Evolutionary conservation across 352 stramenopile genomes (phyloP), one percentile per base, ranked within the genome.

Genomic region (Sclerospora graminicola): DNA sequence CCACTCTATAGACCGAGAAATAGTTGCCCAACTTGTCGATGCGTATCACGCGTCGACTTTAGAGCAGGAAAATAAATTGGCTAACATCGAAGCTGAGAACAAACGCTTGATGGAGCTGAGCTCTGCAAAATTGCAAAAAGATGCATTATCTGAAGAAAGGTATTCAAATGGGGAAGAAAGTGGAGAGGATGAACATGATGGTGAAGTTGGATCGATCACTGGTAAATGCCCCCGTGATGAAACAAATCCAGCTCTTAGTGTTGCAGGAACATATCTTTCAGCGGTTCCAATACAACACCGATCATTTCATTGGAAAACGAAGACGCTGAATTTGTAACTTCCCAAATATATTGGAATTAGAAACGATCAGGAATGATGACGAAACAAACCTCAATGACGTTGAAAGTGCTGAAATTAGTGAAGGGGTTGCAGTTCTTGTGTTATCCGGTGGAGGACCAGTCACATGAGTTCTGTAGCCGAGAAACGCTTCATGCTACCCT

Each of bases 401-500:
- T 19, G 43, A 53, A 41, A 42, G 28, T 48, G 26, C n/a, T 41
- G 28, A 30, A 4, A 47, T 57, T 41, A 14, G 27, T 26, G 53
- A 60, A 41, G 51, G 28, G 0, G 57, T 61, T 28, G 29, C 47
- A 4, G 30, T 46, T 34, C 21, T 48, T 9, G 37, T 43, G 8
- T n/a, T 60, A 58, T 36, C 36, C 56, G 43, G 26, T 59, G 14
- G 58, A 72, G 41, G 44, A 56, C 24, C 60, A 67, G 44, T 34
- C 47, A n/a, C 48, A 42, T 33, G 71, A 80, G 27, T 82, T 63
- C 21, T 82, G 65, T 31, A 67, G 60, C 26, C 70, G 76, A 2
- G 60, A 82, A 31, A 64, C 41, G 6, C 53, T 88, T 16, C 72
- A 88, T 55, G 45, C 50, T 19, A 39, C 76, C 28, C 43, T 88